Conservation (phyloP, 2,329 filamentous ascomycete species). For the Fusarium bulbicola region DNA sequence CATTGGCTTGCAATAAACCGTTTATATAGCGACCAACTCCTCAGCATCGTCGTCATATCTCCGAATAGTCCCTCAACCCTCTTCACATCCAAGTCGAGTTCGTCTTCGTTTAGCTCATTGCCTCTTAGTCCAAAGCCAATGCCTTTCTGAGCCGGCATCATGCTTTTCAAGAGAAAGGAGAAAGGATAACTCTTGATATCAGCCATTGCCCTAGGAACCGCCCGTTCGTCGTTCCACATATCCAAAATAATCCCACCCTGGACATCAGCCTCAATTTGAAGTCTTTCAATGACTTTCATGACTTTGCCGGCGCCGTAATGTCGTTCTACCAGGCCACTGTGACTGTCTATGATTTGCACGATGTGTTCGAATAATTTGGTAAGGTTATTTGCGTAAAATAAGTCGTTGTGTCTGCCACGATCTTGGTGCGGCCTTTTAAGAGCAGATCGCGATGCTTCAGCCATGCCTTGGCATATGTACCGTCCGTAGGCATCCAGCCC, state of each 20-base stretch:
- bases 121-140: too few relatives aligned
- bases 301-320: background rate
- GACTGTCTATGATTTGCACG: background rate
- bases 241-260: background rate
- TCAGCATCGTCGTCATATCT: too few relatives aligned
- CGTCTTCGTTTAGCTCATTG: background rate
- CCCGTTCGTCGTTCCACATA: background rate
- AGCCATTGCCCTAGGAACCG: background rate
- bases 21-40: too few relatives aligned
- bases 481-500: background rate
- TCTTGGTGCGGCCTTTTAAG: accelerated
- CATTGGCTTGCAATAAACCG: too few relatives aligned
- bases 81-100: background rate
- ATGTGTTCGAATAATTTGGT: background rate
- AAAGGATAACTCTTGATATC: background rate
- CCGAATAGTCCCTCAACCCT: too few relatives aligned
- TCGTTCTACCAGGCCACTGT: background rate
- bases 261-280: background rate
- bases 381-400: background rate
- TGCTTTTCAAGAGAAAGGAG: background rate
- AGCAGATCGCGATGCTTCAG: background rate
- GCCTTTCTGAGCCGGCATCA: background rate
- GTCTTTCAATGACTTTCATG: background rate
- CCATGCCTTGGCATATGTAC: background rate
- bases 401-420: background rate